These are phyloP conservation scores for Crithidia bombi DNA, from an alignment of 208 protist genomes.

Conservation along the genomic window DNA sequence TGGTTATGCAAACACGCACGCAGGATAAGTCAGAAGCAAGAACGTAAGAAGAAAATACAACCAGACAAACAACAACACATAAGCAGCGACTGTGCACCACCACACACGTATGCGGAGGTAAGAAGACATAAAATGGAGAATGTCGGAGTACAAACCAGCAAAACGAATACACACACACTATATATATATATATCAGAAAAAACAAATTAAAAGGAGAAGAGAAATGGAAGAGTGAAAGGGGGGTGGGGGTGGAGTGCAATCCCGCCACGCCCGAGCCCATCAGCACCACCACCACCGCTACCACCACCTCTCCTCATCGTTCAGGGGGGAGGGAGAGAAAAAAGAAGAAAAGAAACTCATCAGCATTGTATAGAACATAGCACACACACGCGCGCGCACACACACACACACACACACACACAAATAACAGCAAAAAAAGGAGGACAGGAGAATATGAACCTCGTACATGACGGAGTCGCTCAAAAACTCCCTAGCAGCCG, in stretches of 20 bases:
- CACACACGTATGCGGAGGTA: no score
- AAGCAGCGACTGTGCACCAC: no score
- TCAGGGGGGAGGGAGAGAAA: not conserved
- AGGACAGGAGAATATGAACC: not conserved
- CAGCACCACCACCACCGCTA: not conserved
- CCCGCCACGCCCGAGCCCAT: no score
- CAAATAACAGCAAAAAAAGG: constrained; percentile 10
- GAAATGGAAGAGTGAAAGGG: constrained; percentile 4
- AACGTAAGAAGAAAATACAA: no score
- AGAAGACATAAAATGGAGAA: no score
- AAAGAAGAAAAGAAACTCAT: not conserved
- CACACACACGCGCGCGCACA: not conserved
- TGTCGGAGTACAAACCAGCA: no score
- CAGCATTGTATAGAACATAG: no score
- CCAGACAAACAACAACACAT: no score
- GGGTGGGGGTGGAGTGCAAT: not conserved
- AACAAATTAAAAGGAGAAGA: constrained; percentile 10
- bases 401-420: not conserved
- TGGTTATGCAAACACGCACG: not conserved
- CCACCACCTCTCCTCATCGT: not conserved
- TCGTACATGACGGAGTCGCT: not conserved
- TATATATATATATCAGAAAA: constrained; percentile 10
- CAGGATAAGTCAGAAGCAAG: not conserved
- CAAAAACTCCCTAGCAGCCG: not conserved
- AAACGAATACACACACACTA: no score